phyloP scores from a whole-genome alignment of 2,329 filamentous ascomycete genomes.

The Pyrenochaeta sp. region DNA sequence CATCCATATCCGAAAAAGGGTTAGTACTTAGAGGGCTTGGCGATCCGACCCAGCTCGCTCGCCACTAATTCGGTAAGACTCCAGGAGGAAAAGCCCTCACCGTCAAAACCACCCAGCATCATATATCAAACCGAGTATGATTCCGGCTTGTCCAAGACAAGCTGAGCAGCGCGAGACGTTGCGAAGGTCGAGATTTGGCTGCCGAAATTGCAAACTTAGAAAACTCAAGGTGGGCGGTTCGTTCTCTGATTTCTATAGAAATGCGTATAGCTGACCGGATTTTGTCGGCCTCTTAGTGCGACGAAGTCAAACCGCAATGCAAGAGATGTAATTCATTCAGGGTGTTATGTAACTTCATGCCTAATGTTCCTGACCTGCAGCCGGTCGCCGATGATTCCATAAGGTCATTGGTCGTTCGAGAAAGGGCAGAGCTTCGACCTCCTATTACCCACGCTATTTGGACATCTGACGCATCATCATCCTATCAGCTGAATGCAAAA shows the following conservation, averaged over 20 bases:
- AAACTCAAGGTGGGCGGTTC: conserved; percentile 2
- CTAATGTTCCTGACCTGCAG: conserved; percentile 1
- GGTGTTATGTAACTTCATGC: neutral
- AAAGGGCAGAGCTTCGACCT: neutral
- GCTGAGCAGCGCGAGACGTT: neutral
- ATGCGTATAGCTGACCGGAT: neutral
- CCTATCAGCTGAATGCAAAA: neutral
- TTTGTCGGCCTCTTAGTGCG: neutral
- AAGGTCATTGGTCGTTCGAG: neutral
- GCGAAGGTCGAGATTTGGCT: conserved; percentile 3
- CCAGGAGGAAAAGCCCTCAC: neutral
- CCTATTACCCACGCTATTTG: neutral
- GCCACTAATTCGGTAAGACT: neutral
- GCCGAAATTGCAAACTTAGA: conserved; percentile 5
- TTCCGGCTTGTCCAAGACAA: neutral
- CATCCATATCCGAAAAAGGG: neutral
- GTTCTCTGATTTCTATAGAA: neutral
- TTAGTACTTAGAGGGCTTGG: neutral
- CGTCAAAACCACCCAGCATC: neutral
- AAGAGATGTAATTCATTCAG: neutral
- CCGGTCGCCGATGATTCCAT: neutral
- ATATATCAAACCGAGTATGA: neutral
- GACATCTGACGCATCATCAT: conserved; percentile 1
- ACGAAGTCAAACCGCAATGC: conserved; percentile 1
- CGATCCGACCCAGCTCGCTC: neutral